Evolutionary conservation across 208 protist species (phyloP).

Genomic region (Entamoeba histolytica): DNA sequence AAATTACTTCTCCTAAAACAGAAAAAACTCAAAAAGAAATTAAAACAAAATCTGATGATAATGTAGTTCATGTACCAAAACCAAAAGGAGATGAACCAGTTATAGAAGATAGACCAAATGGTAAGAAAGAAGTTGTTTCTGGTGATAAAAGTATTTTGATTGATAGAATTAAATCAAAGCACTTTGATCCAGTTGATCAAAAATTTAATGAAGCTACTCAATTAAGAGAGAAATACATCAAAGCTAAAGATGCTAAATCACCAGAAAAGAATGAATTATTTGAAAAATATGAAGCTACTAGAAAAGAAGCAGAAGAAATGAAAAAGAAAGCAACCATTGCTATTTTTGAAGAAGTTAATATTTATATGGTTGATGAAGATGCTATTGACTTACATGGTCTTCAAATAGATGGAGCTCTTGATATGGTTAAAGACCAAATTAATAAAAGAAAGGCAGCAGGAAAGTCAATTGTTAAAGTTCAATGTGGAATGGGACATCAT

Average conservation of each 20-base stretch:
- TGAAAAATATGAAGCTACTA: neutral
- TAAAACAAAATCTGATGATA: neutral
- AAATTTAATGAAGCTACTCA: neutral
- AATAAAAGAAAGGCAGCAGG: neutral
- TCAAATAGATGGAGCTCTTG: neutral
- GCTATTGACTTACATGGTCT: neutral
- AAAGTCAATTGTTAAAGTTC: neutral
- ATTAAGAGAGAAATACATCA: neutral
- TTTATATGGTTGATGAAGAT: neutral
- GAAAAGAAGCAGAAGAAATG: neutral
- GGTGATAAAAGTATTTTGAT: neutral
- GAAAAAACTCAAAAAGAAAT: neutral
- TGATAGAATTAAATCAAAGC: neutral
- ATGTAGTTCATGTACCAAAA: neutral
- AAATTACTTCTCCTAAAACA: neutral
- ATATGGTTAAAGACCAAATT: neutral
- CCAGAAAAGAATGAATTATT: neutral
- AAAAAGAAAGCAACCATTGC: neutral
- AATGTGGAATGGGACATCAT: neutral
- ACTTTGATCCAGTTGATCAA: neutral
- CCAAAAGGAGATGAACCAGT: neutral
- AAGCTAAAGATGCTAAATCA: neutral
- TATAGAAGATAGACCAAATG: neutral
- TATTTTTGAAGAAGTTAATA: neutral
- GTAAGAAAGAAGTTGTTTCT: neutral